Conservation (phyloP, 306 rosid species). For the Vachellia collinsii region DNA sequence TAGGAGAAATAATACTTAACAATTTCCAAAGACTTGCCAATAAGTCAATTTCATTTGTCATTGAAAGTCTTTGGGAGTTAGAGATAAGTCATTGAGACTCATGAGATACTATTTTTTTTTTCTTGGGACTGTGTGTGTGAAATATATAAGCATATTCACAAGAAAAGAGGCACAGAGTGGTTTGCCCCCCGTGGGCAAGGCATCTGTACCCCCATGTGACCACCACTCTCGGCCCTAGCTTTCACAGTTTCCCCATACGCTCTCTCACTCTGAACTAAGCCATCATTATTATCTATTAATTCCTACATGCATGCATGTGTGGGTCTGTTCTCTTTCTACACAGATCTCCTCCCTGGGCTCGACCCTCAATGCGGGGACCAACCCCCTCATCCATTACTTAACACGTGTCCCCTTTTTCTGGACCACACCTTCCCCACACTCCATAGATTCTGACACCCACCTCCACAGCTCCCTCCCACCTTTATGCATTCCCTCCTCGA, state of each 20-base stretch:
- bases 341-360: slow-evolving; percentile 40
- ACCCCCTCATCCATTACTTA: slow-evolving; percentile 17
- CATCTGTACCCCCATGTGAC: neutral
- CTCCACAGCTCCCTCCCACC: neutral
- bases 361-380: slow-evolving; percentile 56
- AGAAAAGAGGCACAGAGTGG: neutral
- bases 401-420: neutral
- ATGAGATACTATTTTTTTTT: too few species aligned
- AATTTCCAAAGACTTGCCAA: too few species aligned
- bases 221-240: neutral
- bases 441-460: slow-evolving; percentile 13
- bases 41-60: too few species aligned
- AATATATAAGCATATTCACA: neutral
- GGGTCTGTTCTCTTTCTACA: neutral
- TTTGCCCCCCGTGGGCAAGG: neutral
- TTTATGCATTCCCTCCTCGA: neutral
- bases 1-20: too few species aligned
- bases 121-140: too few species aligned
- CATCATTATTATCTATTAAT: neutral
- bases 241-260: neutral
- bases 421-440: slow-evolving; percentile 26
- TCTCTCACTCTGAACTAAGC: too few species aligned
- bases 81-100: too few species aligned
- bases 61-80: too few species aligned
- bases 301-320: neutral